Percentiles rank a stretch among this genome's conserved stretches.
Conservation (phyloP, 177 flowering plant genomes). For the Vitis hybrid region DNA sequence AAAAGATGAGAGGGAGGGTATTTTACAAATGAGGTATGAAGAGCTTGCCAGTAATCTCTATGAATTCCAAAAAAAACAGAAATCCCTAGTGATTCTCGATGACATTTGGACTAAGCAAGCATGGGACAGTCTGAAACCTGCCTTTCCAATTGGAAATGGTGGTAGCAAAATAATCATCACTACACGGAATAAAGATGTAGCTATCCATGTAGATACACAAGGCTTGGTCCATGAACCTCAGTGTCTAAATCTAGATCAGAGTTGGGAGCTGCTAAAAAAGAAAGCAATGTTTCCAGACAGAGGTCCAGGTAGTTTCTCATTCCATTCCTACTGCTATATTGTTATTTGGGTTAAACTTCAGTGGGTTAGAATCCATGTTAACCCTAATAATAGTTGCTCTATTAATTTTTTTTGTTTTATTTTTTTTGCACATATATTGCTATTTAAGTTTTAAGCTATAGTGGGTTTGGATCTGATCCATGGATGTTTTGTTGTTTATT, state of each 20-base stretch:
- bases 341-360: no score
- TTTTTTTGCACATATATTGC: no score
- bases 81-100: not conserved
- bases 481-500: no score
- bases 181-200: not conserved
- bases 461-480: no score
- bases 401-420: no score
- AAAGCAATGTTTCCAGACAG: not conserved
- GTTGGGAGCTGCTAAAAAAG: not conserved
- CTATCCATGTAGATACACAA: not conserved
- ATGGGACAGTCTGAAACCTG: not conserved
- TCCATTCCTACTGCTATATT: no score
- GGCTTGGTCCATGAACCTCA: not conserved
- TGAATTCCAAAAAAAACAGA: not conserved
- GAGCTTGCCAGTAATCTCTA: not conserved
- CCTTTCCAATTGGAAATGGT: not conserved
- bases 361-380: no score
- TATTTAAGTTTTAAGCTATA: no score
- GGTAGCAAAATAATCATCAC: not conserved
- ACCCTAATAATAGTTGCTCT: no score
- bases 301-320: not conserved
- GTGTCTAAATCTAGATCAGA: not conserved
- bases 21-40: not conserved
- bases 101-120: not conserved
- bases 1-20: not conserved